These are phyloP conservation scores for Letharia lupina DNA, from an alignment of 495 filamentous ascomycete species.

Conservation along the genomic window DNA sequence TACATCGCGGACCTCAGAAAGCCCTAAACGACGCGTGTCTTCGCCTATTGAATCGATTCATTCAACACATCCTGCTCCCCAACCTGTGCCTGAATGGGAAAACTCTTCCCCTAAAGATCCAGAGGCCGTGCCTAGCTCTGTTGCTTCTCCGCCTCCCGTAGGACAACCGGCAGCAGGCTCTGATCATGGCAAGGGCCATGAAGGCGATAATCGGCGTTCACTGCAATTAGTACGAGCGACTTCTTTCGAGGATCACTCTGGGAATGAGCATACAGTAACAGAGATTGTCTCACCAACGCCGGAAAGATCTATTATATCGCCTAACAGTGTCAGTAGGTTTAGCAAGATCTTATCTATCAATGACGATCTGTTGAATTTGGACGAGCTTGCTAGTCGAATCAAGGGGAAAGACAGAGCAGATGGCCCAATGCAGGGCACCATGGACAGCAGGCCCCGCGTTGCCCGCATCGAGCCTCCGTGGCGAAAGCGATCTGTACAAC, in stretches of 20 bases:
- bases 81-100: neutral
- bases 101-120: neutral
- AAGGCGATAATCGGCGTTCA: neutral
- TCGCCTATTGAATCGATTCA: neutral
- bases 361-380: slow-evolving; percentile 14
- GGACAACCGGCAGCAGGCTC: slow-evolving; percentile 1
- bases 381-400: neutral
- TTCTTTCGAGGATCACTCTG: slow-evolving; percentile 16
- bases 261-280: slow-evolving; percentile 14
- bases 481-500: slow-evolving; percentile 11
- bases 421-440: slow-evolving; percentile 7
- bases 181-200: neutral
- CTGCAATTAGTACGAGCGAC: slow-evolving; percentile 12
- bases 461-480: slow-evolving; percentile 6
- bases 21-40: neutral
- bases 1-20: neutral
- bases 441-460: neutral
- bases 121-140: neutral
- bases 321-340: slow-evolving; percentile 21
- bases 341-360: slow-evolving; percentile 27
- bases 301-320: slow-evolving; percentile 25
- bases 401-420: neutral
- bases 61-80: neutral
- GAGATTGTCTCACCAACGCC: slow-evolving; percentile 26
- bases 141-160: neutral